Base-by-base conservation (phyloP, 73 alveolate genomes). In the Paraurostyla sp. region DNA sequence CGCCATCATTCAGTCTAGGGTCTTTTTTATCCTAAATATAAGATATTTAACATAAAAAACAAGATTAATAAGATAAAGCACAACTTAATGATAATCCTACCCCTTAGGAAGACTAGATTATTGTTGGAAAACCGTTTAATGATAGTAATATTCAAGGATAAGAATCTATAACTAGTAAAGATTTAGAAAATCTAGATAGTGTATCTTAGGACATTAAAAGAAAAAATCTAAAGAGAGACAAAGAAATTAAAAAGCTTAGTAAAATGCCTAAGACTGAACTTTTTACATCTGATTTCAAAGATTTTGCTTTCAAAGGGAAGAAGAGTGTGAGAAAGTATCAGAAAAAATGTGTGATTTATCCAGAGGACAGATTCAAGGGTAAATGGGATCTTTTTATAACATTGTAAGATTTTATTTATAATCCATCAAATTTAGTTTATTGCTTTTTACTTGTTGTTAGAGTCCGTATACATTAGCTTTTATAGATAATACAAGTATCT, bases 401-500 rank as follows among this genome's bases (percentile, higher is more conserved):
- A 18, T 40, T 78, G 89, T 78, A 78, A 78, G 78, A 23, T 7
- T 3, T 29, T 7, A 52, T 52, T 7, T 20, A 43, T 73, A 6
- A n/a, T 23, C 20, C n/a, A 16, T 54, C n/a, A n/a, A n/a, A 16
- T 78, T 25, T 78, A 78, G 97, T 87, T 58, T 93, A 73, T 80
- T 85, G 68, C 35, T 94, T 71, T 78, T 68, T 38, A 83, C 90
- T 22, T 87, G 92, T 83, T 54, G 78, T 80, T 42, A 58, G 87
- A 63, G 63, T 62, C 92, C 94, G 58, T 87, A 42, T 45, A 4
- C 59, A 7, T 7, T 83, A 7, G 84, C 92, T 3, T 83, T 83
- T 30, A 18, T 33, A 2, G 69, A 63, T 43, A 25, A 22, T 23
- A 43, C 33, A 16, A 29, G 56, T 3, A 25, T 35, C 18, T 16